A percentile compares a stretch with the other conserved stretches of the same genome.
phyloP scores from a whole-genome alignment of 1,139 yeast species.

The Pichia sp. region DNA sequence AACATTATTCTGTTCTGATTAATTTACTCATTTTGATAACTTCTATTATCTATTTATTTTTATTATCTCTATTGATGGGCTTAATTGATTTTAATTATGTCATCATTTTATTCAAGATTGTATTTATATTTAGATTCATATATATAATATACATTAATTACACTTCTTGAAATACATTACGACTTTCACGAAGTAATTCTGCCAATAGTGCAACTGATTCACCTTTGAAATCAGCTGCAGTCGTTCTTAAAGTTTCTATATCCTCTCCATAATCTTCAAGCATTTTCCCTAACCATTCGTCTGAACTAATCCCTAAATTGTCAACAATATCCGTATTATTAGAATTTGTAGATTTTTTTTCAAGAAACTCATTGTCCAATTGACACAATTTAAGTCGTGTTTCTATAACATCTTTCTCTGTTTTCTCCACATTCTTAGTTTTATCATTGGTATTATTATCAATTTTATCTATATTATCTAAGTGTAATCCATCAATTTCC shows the following conservation, averaged over 20 bases:
- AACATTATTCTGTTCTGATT: no score
- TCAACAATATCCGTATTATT: background rate
- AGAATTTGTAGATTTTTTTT: background rate
- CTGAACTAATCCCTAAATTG: constrained; percentile 6
- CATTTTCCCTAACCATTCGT: constrained; percentile 15
- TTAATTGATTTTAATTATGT: no score
- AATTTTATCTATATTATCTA: background rate
- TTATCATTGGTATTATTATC: background rate
- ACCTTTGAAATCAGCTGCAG: constrained; percentile 13
- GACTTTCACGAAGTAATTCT: constrained; percentile 9
- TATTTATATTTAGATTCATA: no score
- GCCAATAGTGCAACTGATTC: constrained; percentile 14
- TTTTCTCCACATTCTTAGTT: background rate
- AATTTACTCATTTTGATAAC: no score
- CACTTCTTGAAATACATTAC: constrained; percentile 10
- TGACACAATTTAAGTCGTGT: constrained; percentile 7
- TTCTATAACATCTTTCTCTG: constrained; percentile 4
- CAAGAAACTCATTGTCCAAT: background rate
- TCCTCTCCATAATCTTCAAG: constrained; percentile 16
- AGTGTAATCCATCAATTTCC: constrained; percentile 1
- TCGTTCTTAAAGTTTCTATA: constrained; percentile 12
- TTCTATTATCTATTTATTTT: no score
- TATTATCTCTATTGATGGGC: no score
- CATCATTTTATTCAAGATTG: no score
- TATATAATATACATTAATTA: background rate